Evolutionary conservation across 345 rosid species (phyloP).

Genomic region (Eutrema heterophyllum): DNA sequence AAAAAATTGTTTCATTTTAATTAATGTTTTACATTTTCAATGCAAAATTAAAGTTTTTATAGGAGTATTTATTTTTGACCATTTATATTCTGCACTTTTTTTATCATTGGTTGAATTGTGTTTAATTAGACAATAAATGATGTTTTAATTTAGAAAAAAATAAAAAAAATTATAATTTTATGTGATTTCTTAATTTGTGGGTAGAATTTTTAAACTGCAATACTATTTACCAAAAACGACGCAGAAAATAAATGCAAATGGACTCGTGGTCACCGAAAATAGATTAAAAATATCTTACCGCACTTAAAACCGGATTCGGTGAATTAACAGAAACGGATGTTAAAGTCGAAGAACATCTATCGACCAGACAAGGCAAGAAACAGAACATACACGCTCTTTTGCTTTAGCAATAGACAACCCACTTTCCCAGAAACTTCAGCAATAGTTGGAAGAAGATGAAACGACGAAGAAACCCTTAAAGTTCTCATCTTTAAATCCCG

Average conservation of each 20-base stretch:
- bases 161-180: too few relatives aligned
- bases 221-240: not conserved
- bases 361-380: slow-evolving; percentile 7
- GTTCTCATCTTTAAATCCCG: slow-evolving; percentile 1
- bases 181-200: too few relatives aligned
- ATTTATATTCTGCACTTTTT: too few relatives aligned
- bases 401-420: slow-evolving; percentile 5
- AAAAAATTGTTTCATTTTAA: too few relatives aligned
- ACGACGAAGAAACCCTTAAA: slow-evolving; percentile 17
- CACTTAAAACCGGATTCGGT: slow-evolving; percentile 13
- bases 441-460: slow-evolving; percentile 14
- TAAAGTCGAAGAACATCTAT: not conserved
- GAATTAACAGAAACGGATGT: slow-evolving; percentile 27
- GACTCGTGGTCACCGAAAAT: not conserved
- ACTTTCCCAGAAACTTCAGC: slow-evolving; percentile 28
- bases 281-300: slow-evolving; percentile 1
- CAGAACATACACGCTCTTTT: slow-evolving; percentile 1
- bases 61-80: too few relatives aligned
- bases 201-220: too few relatives aligned
- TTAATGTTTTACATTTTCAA: too few relatives aligned
- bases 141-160: too few relatives aligned
- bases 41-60: too few relatives aligned
- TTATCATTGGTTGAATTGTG: too few relatives aligned
- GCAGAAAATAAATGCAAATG: not conserved
- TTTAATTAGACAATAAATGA: too few relatives aligned